Evolutionary conservation across 345 rosid species (phyloP), one percentile per base, ranked within the genome.

Genomic region (Sisymbrium irio): DNA sequence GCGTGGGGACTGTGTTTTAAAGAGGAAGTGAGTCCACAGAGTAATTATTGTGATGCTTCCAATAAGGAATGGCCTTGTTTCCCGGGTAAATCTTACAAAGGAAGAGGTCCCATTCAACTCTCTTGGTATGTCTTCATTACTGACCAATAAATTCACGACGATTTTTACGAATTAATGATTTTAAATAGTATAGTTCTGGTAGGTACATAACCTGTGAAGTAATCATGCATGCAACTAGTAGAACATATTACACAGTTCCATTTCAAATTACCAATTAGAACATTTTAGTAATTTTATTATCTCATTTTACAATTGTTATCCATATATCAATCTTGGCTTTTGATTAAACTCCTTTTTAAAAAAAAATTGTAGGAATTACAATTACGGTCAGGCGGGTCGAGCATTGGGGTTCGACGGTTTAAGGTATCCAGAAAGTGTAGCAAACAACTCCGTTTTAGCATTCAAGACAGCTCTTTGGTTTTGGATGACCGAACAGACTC

Each of bases 381-480:
- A 87, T 70, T 87, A 87, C 39, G 87, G 85, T 17, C 87, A 8
- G 55, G 87, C 86, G 0, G 88, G 89, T 20, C 69, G 40, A 1
- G 86, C 83, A 5, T 49, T 85, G n/a, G 63, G 55, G 6, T 72
- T 18, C 2, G 85, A 87, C 74, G 77, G 86, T 17, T 62, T 83
- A 67, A 59, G 67, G 49, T 80, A 87, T 36, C 91, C 89, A 35
- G 86, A 87, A 49, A 49, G 69, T 12, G 87, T 83, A n/a, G 86
- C 87, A 18, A 87, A 82, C 8, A 70, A 84, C 65, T 63, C 84
- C 1, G 49, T 67, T 5, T 19, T 84, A 79, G 84, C 91, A 14
- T 90, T 88, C 81, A 85, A 90, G 77, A 71, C 93, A 64, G 93
- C 91, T 9, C 51, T 88, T 5, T 90, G 90, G 92, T 87, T 82